Conservation (phyloP, 768 basidiomycete genomes). For the Boletus reticulatus region DNA sequence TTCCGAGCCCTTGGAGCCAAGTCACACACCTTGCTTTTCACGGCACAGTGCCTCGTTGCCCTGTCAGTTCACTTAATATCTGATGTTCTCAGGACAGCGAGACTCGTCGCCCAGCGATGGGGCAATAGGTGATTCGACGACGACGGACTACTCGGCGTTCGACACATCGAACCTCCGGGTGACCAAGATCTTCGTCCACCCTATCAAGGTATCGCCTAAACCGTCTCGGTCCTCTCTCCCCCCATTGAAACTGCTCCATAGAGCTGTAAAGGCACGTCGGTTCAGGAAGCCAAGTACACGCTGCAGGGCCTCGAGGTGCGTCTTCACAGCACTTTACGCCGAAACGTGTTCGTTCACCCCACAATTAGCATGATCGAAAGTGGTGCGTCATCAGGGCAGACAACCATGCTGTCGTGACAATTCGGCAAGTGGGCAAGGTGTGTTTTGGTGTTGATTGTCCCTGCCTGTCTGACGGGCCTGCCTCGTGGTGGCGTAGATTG, state of each 20-base stretch:
- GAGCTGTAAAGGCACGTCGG: conserved; percentile 72
- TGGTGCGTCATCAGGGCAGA: conserved; percentile 67
- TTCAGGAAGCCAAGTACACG: conserved; percentile 54
- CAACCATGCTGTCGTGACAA: conserved; percentile 58
- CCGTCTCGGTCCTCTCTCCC: neutral
- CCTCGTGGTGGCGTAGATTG: conserved; percentile 45
- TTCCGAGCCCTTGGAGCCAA: neutral
- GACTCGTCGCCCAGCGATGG: neutral
- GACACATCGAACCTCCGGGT: conserved; percentile 40
- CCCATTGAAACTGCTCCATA: conserved; percentile 24
- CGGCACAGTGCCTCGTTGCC: neutral
- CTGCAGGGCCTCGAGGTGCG: conserved; percentile 64
- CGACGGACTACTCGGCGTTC: conserved; percentile 19
- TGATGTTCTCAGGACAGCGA: conserved; percentile 13
- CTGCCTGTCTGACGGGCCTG: neutral
- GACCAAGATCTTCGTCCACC: conserved; percentile 60
- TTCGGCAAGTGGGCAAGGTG: conserved; percentile 62
- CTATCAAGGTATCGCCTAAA: conserved; percentile 50
- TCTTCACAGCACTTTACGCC: neutral
- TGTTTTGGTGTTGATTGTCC: neutral
- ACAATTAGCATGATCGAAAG: conserved; percentile 61
- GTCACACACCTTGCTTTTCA: neutral
- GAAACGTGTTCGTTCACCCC: neutral
- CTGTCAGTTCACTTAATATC: conserved; percentile 9
- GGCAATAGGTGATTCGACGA: neutral